Percentiles rank a stretch among this genome's conserved stretches.
Evolutionary conservation across 1,284 basidiomycete species (phyloP).

Genomic region (Puccinia triticina): DNA sequence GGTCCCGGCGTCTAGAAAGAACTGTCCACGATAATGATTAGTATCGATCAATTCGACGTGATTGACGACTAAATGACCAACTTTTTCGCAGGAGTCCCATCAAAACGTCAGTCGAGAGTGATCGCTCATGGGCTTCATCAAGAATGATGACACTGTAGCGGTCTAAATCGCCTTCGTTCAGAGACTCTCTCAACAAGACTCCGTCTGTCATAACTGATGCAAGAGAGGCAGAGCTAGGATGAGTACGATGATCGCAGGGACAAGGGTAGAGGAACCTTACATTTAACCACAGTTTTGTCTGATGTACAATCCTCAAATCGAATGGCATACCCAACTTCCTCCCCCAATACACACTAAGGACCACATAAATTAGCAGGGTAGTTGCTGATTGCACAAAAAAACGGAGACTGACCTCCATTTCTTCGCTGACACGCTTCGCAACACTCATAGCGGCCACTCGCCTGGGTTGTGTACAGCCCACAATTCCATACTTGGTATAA

Average conservation of each 20-base stretch:
- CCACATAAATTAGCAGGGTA: background rate
- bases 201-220: slow-evolving; percentile 81
- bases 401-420: slow-evolving; percentile 69
- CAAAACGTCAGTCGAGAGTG: slow-evolving; percentile 90
- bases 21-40: slow-evolving; percentile 65
- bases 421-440: slow-evolving; percentile 96
- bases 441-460: slow-evolving; percentile 99
- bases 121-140: slow-evolving; percentile 95
- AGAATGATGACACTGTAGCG: slow-evolving; percentile 93
- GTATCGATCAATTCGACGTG: background rate
- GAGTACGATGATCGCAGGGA: background rate
- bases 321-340: slow-evolving; percentile 90
- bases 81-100: slow-evolving; percentile 95
- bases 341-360: slow-evolving; percentile 75
- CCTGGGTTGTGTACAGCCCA: slow-evolving; percentile 94
- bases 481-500: slow-evolving; percentile 81
- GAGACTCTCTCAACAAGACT: slow-evolving; percentile 87
- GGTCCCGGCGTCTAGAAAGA: slow-evolving; percentile 81
- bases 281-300: slow-evolving; percentile 90
- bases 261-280: slow-evolving; percentile 61
- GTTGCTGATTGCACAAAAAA: background rate
- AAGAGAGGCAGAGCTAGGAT: background rate
- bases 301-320: slow-evolving; percentile 97
- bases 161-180: slow-evolving; percentile 94
- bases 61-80: slow-evolving; percentile 61